phyloP scores from a whole-genome alignment of 805 yeast species.

The Candida vartiovaarae region DNA sequence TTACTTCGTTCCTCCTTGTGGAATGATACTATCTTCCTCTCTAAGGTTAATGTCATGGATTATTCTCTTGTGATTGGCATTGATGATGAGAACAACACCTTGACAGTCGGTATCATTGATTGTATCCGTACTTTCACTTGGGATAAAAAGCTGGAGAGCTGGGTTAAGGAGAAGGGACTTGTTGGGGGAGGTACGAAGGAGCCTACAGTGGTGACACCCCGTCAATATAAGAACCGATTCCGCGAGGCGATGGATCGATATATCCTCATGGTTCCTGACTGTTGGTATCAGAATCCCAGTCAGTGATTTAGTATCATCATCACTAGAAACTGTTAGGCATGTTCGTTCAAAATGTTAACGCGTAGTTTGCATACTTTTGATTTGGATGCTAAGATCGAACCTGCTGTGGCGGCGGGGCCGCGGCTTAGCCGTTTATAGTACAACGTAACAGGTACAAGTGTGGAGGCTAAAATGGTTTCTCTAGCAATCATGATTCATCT shows the following conservation, averaged over 20 bases:
- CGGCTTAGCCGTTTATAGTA: too few relatives aligned
- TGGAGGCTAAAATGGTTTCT: too few relatives aligned
- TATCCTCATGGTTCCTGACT: constrained; percentile 88
- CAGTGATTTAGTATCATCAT: too few relatives aligned
- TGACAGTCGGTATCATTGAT: constrained; percentile 91
- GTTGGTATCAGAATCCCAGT: constrained; percentile 32
- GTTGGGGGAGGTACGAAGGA: constrained; percentile 85
- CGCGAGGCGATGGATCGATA: constrained; percentile 98
- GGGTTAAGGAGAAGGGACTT: constrained; percentile 94
- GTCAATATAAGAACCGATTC: constrained; percentile 89
- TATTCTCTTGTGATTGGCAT: constrained; percentile 93
- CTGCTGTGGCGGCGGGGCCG: too few relatives aligned
- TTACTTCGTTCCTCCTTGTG: constrained; percentile 81
- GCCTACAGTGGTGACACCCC: constrained; percentile 96
- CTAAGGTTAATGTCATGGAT: constrained; percentile 98
- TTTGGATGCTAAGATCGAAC: too few relatives aligned
- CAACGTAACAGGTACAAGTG: too few relatives aligned
- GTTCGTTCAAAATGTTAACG: too few relatives aligned
- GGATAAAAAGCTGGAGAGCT: constrained; percentile 96
- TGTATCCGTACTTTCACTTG: constrained; percentile 95
- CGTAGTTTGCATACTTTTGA: too few relatives aligned
- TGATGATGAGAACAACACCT: constrained; percentile 55
- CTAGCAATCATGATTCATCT: too few relatives aligned
- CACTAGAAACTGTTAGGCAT: too few relatives aligned
- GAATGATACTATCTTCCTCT: constrained; percentile 90